Base-by-base conservation (phyloP, 768 basidiomycete species). In the Lactarius psammicola region DNA sequence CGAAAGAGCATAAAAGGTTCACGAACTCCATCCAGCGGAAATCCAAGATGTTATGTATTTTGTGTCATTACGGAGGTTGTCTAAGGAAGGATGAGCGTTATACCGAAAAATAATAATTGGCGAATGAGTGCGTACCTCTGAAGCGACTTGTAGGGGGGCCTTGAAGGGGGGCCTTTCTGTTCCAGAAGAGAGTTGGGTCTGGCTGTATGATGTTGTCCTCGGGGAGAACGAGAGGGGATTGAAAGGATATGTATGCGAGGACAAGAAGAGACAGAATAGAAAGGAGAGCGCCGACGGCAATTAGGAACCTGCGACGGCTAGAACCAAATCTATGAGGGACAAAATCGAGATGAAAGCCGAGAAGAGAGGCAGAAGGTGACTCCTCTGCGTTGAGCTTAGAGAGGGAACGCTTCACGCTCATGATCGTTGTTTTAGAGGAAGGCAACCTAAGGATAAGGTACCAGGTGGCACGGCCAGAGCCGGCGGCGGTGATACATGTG, bases 31-130 rank as follows among this genome's bases (percentile, higher is more conserved):
- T 46, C 89, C 89, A n/a, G 88, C 87, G 42, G 85, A 85, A 46
- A 85, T 78, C 87, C 87, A 91, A 17, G 87, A 87, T 1, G 88
- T 86, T 65, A 91, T 84, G 68, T 90, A 91, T 68, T 86, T 80
- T 4, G 77, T 77, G 63, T 88, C 83, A 23, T 81, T 75, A 18
- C 80, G 81, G 40, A 91, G 75, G 69, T 89, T 90, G 68, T 89
- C 89, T 87, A 8, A 30, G 34, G 38, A 15, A 34, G 40, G 33
- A 23, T 54, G 26, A 18, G 59, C 2, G 34, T 23, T 26, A 11
- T 31, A n/a, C 13, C 10, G 10, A 4, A 18, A 4, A 10, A 15
- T 30, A 36, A 10, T 18, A 30, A 1, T n/a, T n/a, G 18, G 23
- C 5, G 23, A 18, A 23, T 15, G 49, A 28, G 13, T 15, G 44